Evolutionary conservation across 2,329 filamentous ascomycete genomes (phyloP).

Genomic region (Cordyceps farinosa): DNA sequence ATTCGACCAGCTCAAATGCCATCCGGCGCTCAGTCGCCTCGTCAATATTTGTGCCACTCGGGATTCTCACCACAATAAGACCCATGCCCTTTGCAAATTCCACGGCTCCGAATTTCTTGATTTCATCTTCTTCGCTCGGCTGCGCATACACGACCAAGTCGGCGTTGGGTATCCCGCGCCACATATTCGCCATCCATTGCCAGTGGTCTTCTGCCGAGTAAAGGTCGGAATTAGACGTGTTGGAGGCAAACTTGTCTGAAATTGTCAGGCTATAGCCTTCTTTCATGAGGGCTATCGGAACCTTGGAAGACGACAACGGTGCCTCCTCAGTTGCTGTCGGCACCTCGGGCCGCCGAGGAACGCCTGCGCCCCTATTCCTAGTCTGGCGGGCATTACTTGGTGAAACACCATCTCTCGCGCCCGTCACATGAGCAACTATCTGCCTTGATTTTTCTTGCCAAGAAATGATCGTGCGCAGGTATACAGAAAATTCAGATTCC

Average conservation of each 20-base stretch:
- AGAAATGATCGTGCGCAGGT: constrained; percentile 62
- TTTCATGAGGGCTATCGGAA: constrained; percentile 72
- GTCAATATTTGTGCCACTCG: constrained; percentile 46
- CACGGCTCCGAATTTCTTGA: constrained; percentile 43
- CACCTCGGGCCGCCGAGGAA: constrained; percentile 16
- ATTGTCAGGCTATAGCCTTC: constrained; percentile 76
- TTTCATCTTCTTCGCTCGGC: constrained; percentile 34
- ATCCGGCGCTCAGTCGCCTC: constrained; percentile 70
- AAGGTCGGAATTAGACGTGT: constrained; percentile 69
- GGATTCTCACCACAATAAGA: constrained; percentile 53
- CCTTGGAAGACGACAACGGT: constrained; percentile 22
- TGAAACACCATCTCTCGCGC: constrained; percentile 13
- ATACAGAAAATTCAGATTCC: constrained; percentile 51
- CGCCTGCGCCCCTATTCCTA: constrained; percentile 17
- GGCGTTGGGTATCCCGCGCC: constrained; percentile 79
- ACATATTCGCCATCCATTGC: constrained; percentile 95
- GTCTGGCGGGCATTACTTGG: constrained; percentile 6
- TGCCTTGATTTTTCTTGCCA: constrained; percentile 76
- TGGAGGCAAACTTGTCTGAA: constrained; percentile 70
- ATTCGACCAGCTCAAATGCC: constrained; percentile 86
- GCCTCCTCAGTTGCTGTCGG: constrained; percentile 13
- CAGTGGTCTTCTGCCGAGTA: constrained; percentile 88
- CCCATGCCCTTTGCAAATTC: constrained; percentile 52
- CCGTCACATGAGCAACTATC: constrained; percentile 54
- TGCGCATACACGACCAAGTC: constrained; percentile 73